Percentiles rank a stretch among this genome's conserved stretches.
phyloP scores from a whole-genome alignment of 1,284 basidiomycete genomes.

The Fomitopsis pinicola region DNA sequence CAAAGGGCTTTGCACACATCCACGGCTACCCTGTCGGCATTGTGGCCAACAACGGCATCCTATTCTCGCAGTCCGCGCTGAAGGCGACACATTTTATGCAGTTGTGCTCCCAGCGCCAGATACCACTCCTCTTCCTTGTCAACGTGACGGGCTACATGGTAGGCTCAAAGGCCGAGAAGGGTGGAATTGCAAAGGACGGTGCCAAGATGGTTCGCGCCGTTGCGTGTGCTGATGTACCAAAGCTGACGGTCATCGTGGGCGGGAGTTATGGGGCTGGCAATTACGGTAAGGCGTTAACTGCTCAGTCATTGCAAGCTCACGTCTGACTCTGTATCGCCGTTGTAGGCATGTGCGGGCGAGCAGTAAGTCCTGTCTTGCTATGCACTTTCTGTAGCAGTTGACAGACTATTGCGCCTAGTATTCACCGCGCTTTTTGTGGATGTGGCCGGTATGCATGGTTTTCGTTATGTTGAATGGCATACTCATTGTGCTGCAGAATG shows the following conservation, averaged over 20 bases:
- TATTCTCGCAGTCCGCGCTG: constrained; percentile 90
- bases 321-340: not conserved
- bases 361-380: constrained; percentile 45
- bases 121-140: constrained; percentile 90
- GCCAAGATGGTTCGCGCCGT: constrained; percentile 98
- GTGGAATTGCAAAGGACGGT: constrained; percentile 96
- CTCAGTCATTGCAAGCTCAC: not conserved
- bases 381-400: constrained; percentile 8
- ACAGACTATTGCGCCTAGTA: constrained; percentile 45
- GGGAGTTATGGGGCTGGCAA: constrained; percentile 95
- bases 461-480: not conserved
- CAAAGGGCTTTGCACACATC: constrained; percentile 83
- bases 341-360: constrained; percentile 82
- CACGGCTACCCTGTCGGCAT: constrained; percentile 89
- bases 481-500: constrained; percentile 51
- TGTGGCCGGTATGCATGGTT: constrained; percentile 76
- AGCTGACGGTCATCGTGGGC: constrained; percentile 92
- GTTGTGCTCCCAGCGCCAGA: constrained; percentile 87
- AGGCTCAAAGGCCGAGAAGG: constrained; percentile 87
- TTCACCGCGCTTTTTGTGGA: constrained; percentile 92
- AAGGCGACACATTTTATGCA: constrained; percentile 96
- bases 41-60: constrained; percentile 90
- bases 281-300: constrained; percentile 57
- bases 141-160: constrained; percentile 97
- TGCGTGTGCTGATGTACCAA: constrained; percentile 91